phyloP scores from a whole-genome alignment of 306 rosid genomes.

The Comarum palustre region DNA sequence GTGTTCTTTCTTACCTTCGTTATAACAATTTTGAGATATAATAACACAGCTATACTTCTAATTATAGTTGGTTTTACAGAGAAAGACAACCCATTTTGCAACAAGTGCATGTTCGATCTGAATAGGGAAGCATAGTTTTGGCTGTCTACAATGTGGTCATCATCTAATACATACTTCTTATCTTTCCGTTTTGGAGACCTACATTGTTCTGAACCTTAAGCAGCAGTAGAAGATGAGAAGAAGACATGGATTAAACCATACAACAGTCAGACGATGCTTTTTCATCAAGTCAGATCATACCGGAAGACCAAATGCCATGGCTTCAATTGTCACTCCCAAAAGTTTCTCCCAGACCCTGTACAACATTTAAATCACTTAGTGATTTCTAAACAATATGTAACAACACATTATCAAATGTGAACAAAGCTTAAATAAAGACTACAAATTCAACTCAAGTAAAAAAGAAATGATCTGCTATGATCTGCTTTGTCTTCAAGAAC shows the following conservation, averaged over 20 bases:
- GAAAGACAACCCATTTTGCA: background rate
- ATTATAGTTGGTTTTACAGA: background rate
- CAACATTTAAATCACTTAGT: constrained; percentile 25
- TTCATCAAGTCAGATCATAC: constrained; percentile 40
- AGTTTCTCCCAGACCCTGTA: constrained; percentile 90
- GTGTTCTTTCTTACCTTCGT: no score
- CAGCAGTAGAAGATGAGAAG: background rate
- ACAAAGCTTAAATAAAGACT: background rate
- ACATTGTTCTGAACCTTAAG: background rate
- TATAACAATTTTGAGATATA: background rate
- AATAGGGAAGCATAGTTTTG: background rate
- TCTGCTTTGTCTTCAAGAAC: constrained; percentile 74
- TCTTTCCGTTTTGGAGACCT: background rate
- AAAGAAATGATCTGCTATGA: constrained; percentile 31
- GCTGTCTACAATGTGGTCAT: background rate
- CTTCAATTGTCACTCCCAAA: constrained; percentile 92
- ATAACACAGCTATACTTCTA: background rate
- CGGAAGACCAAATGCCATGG: constrained; percentile 96
- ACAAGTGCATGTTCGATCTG: background rate
- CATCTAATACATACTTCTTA: background rate
- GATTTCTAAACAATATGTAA: constrained; percentile 13
- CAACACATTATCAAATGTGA: background rate
- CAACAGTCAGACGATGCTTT: background rate
- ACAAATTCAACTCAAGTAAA: background rate
- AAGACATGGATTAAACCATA: background rate